A percentile compares a stretch with the other conserved stretches of the same genome.
These are phyloP conservation scores for Lignosus rhinocerotis DNA, from an alignment of 1,284 basidiomycete genomes.

Conservation along the genomic window DNA sequence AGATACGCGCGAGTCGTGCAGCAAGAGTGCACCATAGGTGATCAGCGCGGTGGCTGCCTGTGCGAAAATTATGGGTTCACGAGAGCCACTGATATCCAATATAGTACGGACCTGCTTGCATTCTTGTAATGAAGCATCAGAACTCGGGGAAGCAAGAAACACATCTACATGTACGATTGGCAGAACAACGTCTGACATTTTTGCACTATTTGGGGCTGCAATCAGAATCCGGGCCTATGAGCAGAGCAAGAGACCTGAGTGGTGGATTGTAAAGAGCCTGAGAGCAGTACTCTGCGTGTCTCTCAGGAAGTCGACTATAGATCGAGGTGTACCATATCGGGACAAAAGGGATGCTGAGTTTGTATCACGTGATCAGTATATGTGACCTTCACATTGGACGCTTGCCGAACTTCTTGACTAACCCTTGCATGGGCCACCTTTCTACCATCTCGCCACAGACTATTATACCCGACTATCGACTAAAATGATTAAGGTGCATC, in stretches of 20 bases:
- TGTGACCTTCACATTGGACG: slow-evolving; percentile 15
- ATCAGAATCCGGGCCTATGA: not conserved
- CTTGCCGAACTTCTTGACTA: slow-evolving; percentile 13
- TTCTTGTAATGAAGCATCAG: slow-evolving; percentile 52
- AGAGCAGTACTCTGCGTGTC: not conserved
- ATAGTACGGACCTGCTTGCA: slow-evolving; percentile 58
- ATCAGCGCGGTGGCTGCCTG: slow-evolving; percentile 82
- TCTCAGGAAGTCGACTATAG: not conserved
- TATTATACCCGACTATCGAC: not conserved
- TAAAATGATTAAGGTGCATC: slow-evolving; percentile 57
- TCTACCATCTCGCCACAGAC: slow-evolving; percentile 10
- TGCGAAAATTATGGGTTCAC: not conserved
- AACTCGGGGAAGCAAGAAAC: slow-evolving; percentile 55
- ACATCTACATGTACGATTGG: slow-evolving; percentile 82
- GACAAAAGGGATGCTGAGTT: no score
- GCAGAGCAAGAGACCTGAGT: not conserved
- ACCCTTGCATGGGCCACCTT: slow-evolving; percentile 21
- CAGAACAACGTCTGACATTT: slow-evolving; percentile 42
- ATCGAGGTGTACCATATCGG: slow-evolving; percentile 12
- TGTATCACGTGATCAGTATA: not conserved
- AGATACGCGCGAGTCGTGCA: slow-evolving; percentile 81
- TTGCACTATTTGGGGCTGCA: not conserved
- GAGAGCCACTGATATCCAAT: not conserved
- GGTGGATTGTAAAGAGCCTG: not conserved
- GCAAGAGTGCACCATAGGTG: slow-evolving; percentile 77